phyloP scores from a whole-genome alignment of 257 asterid species.

The Scutellaria galericulata region DNA sequence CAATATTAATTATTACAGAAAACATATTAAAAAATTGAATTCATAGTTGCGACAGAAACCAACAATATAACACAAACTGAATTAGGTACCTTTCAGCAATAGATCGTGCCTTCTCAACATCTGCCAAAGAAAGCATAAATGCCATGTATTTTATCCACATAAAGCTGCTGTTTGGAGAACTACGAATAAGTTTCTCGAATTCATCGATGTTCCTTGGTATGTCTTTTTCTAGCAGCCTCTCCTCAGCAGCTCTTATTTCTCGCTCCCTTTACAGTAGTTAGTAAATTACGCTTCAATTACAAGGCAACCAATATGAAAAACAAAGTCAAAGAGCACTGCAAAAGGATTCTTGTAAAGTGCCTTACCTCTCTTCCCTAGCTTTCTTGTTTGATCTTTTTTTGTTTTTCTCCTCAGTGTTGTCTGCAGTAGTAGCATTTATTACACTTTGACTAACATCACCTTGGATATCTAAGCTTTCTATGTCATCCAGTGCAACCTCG shows the following conservation, averaged over 20 bases:
- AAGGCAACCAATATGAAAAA: conserved; percentile 10
- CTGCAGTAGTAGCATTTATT: conserved; percentile 40
- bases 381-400: conserved; percentile 60
- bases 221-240: conserved; percentile 79
- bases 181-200: conserved; percentile 81
- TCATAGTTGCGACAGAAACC: background rate
- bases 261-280: conserved; percentile 63
- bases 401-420: conserved; percentile 54
- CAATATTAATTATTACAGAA: no score
- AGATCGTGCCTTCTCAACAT: conserved; percentile 87
- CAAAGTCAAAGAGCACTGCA: conserved; percentile 6
- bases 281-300: conserved; percentile 16
- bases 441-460: conserved; percentile 45
- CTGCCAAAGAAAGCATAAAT: conserved; percentile 78
- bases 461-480: conserved; percentile 55
- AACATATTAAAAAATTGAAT: background rate
- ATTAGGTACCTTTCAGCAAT: conserved; percentile 80
- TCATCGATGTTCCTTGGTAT: conserved; percentile 81
- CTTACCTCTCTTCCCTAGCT: conserved; percentile 73
- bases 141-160: conserved; percentile 96
- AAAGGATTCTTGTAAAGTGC: conserved; percentile 17
- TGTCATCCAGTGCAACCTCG: conserved; percentile 85
- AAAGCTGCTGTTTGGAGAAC: conserved; percentile 89
- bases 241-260: conserved; percentile 93
- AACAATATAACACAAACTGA: conserved; percentile 10